Conservation (phyloP, 1,284 basidiomycete genomes). For the Leccinum angustisporum region DNA sequence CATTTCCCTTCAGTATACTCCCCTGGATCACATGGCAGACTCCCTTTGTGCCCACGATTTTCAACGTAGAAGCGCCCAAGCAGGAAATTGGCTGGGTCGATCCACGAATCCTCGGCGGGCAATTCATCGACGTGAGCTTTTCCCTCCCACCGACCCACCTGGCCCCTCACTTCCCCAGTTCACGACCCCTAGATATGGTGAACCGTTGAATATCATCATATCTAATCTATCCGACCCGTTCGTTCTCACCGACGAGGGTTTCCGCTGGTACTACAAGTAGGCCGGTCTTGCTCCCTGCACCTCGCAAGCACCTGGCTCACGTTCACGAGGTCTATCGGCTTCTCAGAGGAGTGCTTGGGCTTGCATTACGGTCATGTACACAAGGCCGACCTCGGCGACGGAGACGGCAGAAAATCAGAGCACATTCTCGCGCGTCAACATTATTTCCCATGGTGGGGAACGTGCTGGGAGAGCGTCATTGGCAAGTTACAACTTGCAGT, state of each 20-base stretch:
- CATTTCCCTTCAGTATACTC: conserved; percentile 13
- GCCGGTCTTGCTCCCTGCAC: conserved; percentile 3
- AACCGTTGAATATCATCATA: conserved; percentile 68
- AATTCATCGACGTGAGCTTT: conserved; percentile 64
- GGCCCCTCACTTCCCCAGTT: conserved; percentile 43
- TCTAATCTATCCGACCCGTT: conserved; percentile 64
- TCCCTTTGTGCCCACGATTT: conserved; percentile 10
- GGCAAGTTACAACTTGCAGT: conserved; percentile 43
- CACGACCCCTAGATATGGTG: conserved; percentile 62
- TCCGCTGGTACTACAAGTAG: conserved; percentile 59
- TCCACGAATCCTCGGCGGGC: conserved; percentile 67
- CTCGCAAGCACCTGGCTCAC: conserved; percentile 1
- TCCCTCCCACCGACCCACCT: neutral
- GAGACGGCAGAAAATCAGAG: conserved; percentile 60
- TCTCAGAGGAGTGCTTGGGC: conserved; percentile 72
- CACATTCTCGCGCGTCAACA: conserved; percentile 66
- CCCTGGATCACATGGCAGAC: conserved; percentile 14
- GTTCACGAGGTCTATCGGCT: conserved; percentile 65
- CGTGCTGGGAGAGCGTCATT: conserved; percentile 70
- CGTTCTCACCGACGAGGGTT: conserved; percentile 64
- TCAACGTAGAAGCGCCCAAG: conserved; percentile 17
- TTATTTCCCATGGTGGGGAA: conserved; percentile 64
- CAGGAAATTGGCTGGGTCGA: conserved; percentile 59
- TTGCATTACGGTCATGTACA: conserved; percentile 68
- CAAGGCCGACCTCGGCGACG: conserved; percentile 71